These are phyloP conservation scores for Pinus tabuliformis DNA, from an alignment of 75 land plant species.

Conservation along the genomic window DNA sequence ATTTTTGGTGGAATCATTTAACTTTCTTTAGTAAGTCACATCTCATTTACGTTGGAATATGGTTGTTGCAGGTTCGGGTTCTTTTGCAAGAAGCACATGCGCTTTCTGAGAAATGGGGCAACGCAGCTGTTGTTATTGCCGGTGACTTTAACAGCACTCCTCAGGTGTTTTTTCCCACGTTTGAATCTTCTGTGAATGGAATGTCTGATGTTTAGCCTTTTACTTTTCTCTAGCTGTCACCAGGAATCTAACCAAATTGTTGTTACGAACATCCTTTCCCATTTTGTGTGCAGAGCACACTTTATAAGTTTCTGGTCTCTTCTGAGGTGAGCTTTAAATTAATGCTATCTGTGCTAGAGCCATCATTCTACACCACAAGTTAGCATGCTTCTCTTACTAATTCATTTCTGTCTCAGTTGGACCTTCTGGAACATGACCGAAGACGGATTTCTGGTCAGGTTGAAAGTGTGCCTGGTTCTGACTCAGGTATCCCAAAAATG, in stretches of 20 bases:
- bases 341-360: background rate
- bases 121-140: conserved; percentile 63
- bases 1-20: background rate
- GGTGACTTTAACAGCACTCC: conserved; percentile 91
- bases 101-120: conserved; percentile 65
- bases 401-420: conserved; percentile 20
- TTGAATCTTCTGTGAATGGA: background rate
- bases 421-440: conserved; percentile 27
- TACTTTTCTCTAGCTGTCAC: background rate
- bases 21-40: background rate
- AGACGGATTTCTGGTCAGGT: conserved; percentile 27
- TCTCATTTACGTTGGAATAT: background rate
- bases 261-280: background rate
- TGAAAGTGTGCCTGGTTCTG: conserved; percentile 17
- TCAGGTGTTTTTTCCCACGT: conserved; percentile 32
- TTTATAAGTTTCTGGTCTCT: conserved; percentile 45
- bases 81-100: conserved; percentile 64
- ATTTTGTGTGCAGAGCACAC: conserved; percentile 53
- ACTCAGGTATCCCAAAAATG: background rate
- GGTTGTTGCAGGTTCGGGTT: conserved; percentile 49
- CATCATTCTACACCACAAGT: background rate
- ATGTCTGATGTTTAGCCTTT: background rate
- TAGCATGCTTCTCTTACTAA: background rate
- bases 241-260: background rate
- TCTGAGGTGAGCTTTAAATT: conserved; percentile 41